Conservation (phyloP, 1,139 yeast genomes). For the Yamadazyma songkhlaensis region DNA sequence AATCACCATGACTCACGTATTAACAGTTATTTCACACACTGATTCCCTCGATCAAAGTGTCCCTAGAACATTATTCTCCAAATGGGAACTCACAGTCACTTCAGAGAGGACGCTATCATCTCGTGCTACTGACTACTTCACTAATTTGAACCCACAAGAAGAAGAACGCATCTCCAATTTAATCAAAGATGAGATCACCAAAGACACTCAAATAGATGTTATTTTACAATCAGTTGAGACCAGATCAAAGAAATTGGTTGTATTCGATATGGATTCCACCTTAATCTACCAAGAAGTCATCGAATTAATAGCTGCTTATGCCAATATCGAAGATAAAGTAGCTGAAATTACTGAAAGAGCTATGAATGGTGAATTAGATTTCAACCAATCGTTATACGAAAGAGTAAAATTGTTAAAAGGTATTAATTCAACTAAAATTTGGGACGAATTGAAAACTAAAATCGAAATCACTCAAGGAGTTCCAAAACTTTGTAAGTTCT, state of each 20-base stretch:
- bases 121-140: slow-evolving; percentile 19
- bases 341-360: slow-evolving; percentile 82
- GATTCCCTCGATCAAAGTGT: slow-evolving; percentile 4
- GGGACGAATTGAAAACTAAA: slow-evolving; percentile 74
- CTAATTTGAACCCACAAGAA: slow-evolving; percentile 7
- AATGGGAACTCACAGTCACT: slow-evolving; percentile 3
- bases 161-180: slow-evolving; percentile 5
- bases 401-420: slow-evolving; percentile 81
- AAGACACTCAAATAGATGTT: slow-evolving; percentile 25
- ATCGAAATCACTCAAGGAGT: slow-evolving; percentile 84
- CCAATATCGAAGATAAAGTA: slow-evolving; percentile 31
- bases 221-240: slow-evolving; percentile 27
- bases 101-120: slow-evolving; percentile 13
- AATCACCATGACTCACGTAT: slow-evolving; percentile 13
- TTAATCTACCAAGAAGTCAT: slow-evolving; percentile 95
- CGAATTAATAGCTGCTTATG: slow-evolving; percentile 78
- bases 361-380: slow-evolving; percentile 96
- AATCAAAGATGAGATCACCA: slow-evolving; percentile 14
- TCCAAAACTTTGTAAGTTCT: slow-evolving; percentile 57
- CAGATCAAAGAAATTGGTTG: slow-evolving; percentile 63
- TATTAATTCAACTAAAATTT: slow-evolving; percentile 65
- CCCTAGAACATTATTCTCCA: background rate
- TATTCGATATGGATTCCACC: slow-evolving; percentile 98
- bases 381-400: slow-evolving; percentile 72
- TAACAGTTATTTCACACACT: slow-evolving; percentile 20